Evolutionary conservation across 257 asterid genomes (phyloP).

Genomic region (Petrea volubilis): DNA sequence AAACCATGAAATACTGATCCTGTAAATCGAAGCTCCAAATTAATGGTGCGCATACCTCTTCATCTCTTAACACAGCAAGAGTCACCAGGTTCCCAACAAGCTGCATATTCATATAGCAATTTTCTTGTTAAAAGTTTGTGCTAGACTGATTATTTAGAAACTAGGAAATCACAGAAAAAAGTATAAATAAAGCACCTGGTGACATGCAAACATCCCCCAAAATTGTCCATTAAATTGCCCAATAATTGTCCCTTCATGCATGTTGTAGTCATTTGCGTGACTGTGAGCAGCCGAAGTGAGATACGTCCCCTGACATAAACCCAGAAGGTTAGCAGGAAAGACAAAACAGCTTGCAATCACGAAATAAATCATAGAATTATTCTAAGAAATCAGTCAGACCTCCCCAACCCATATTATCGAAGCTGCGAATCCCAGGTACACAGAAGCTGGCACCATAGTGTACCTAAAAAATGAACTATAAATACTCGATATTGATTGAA

Average conservation of each 20-base stretch:
- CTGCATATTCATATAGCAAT: conserved; percentile 49
- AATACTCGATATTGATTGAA: conserved; percentile 3
- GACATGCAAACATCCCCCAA: conserved; percentile 87
- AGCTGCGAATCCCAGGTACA: conserved; percentile 91
- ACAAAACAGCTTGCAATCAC: not conserved
- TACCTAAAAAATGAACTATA: conserved; percentile 54
- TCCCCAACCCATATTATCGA: conserved; percentile 97
- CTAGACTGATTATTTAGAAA: not conserved
- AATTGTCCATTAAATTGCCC: conserved; percentile 87
- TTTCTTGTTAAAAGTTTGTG: not conserved
- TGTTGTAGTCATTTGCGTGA: conserved; percentile 58
- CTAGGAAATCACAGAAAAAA: conserved; percentile 8
- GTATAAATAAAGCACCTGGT: conserved; percentile 61
- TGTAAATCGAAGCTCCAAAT: not conserved
- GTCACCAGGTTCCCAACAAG: conserved; percentile 87
- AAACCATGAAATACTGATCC: not conserved
- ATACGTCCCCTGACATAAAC: conserved; percentile 71
- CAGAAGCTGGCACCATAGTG: conserved; percentile 90
- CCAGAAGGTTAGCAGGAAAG: conserved; percentile 11
- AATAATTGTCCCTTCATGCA: conserved; percentile 75
- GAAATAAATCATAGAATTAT: conserved; percentile 9
- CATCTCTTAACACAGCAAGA: conserved; percentile 70
- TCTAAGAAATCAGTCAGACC: conserved; percentile 39
- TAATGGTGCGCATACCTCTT: conserved; percentile 49
- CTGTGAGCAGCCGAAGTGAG: conserved; percentile 79